Evolutionary conservation across 2,329 filamentous ascomycete genomes (phyloP).

Genomic region (Clonostachys rosea): DNA sequence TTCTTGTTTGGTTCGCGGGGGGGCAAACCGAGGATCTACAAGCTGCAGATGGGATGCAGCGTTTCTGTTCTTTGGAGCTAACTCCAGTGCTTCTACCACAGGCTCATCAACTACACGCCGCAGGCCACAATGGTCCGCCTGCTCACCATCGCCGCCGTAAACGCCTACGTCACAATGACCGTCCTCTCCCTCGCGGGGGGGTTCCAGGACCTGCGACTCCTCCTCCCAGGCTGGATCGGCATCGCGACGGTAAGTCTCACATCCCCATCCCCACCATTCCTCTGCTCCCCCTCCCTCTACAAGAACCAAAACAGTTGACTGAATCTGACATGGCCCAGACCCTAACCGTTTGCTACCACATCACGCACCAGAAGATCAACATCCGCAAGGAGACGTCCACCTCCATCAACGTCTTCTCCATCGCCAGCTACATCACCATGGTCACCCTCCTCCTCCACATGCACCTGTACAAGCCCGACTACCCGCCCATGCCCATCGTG

Average conservation of each 20-base stretch:
- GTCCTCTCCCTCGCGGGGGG: constrained; percentile 67
- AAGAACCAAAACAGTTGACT: neutral
- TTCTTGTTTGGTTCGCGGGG: neutral
- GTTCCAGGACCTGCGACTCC: constrained; percentile 63
- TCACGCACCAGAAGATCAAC: constrained; percentile 73
- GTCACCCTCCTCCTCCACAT: constrained; percentile 62
- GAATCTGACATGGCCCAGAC: constrained; percentile 38
- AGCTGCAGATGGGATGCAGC: neutral
- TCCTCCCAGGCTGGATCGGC: constrained; percentile 73
- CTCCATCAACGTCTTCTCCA: constrained; percentile 72
- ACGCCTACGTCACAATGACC: constrained; percentile 71
- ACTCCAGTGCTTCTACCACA: constrained; percentile 18
- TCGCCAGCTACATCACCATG: constrained; percentile 74
- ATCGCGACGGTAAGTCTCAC: constrained; percentile 60
- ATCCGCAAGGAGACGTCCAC: constrained; percentile 76
- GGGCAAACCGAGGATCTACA: neutral
- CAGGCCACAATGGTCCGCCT: constrained; percentile 77
- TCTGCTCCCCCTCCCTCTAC: neutral
- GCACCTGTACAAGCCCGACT: constrained; percentile 57
- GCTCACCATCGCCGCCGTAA: constrained; percentile 67
- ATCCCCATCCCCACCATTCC: neutral
- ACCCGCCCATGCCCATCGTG: constrained; percentile 55
- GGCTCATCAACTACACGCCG: constrained; percentile 81
- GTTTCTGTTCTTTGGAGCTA: neutral
- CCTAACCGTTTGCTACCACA: constrained; percentile 69